These are phyloP conservation scores for Pichia sp. DNA, from an alignment of 1,139 yeast species.

Conservation along the genomic window DNA sequence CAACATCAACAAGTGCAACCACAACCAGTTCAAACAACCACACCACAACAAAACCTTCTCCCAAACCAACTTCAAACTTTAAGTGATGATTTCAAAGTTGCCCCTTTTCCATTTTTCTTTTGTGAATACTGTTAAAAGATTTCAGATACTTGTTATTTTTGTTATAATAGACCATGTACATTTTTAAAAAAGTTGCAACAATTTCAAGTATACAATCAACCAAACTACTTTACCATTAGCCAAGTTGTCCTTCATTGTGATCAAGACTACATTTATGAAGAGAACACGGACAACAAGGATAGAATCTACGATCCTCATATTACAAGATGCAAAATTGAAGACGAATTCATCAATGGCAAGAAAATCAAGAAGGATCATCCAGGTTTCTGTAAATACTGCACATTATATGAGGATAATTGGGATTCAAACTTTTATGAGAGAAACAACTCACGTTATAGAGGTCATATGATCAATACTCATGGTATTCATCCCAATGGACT, in stretches of 20 bases:
- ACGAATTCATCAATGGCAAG: constrained; percentile 12
- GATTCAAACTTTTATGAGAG: constrained; percentile 18
- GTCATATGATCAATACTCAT: constrained; percentile 22
- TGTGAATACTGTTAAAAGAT: constrained; percentile 16
- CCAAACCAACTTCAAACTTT: neutral
- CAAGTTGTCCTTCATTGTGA: constrained; percentile 12
- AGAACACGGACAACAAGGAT: constrained; percentile 8
- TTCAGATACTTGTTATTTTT: constrained; percentile 15
- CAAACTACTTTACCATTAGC: constrained; percentile 6
- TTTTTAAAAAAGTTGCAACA: constrained; percentile 14
- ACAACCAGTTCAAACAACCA: too few species aligned
- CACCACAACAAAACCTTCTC: neutral
- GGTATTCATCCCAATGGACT: constrained; percentile 20
- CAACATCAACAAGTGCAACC: too few species aligned
- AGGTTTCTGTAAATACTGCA: constrained; percentile 21
- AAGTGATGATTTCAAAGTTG: neutral
- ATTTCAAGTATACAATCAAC: constrained; percentile 12
- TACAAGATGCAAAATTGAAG: constrained; percentile 13
- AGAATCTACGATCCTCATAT: constrained; percentile 12
- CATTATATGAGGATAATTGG: constrained; percentile 9
- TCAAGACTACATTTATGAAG: constrained; percentile 12
- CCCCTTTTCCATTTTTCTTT: constrained; percentile 10
- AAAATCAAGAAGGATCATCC: constrained; percentile 20
- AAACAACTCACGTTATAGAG: constrained; percentile 22
- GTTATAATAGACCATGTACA: constrained; percentile 9